A percentile compares a stretch with the other conserved stretches of the same genome.
phyloP scores from a whole-genome alignment of 495 filamentous ascomycete species.

The Pyrenula massariospora region DNA sequence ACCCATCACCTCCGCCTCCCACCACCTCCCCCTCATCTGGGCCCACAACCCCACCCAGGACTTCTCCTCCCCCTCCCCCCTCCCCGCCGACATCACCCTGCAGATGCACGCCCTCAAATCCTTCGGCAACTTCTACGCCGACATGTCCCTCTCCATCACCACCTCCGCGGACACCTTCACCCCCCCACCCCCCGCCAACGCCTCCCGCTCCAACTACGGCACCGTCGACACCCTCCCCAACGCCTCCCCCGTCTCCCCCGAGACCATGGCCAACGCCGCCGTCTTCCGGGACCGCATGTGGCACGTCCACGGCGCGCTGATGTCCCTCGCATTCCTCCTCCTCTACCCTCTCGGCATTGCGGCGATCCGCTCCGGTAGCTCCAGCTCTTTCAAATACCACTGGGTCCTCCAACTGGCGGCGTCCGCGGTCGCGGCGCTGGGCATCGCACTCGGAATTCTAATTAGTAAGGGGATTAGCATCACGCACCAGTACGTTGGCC shows the following conservation, averaged over 20 bases:
- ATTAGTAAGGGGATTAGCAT: not conserved
- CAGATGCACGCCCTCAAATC: conserved; percentile 49
- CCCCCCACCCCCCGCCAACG: not conserved
- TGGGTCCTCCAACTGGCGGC: not conserved
- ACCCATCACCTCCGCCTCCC: not conserved
- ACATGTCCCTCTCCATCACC: conserved; percentile 24
- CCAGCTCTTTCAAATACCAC: not conserved
- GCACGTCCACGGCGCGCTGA: not conserved
- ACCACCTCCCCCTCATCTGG: not conserved
- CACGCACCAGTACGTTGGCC: not conserved
- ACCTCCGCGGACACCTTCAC: not conserved
- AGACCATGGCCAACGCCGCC: not conserved
- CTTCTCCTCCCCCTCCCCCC: not conserved
- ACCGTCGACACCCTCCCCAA: not conserved
- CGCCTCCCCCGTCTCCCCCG: not conserved
- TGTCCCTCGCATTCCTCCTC: not conserved
- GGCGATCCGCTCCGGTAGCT: not conserved
- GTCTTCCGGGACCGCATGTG: not conserved
- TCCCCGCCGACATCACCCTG: not conserved
- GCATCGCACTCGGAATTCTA: not conserved
- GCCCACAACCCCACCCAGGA: not conserved
- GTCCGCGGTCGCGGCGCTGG: not conserved
- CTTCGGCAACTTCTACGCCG: conserved; percentile 33
- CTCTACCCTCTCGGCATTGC: not conserved
- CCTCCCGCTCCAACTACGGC: not conserved